Base-by-base conservation (phyloP, 306 rosid species). In the Morella rubra region DNA sequence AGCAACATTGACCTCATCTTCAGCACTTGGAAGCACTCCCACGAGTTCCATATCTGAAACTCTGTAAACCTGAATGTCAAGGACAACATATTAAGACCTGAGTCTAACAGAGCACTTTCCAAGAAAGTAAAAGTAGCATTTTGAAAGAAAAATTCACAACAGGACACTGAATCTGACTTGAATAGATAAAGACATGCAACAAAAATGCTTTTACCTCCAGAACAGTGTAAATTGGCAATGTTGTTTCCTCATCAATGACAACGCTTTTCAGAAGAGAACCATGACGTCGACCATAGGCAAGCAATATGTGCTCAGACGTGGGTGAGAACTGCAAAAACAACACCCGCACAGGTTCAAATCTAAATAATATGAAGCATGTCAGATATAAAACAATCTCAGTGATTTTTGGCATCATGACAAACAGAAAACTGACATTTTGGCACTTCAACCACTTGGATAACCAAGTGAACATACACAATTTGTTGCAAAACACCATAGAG, bases 21-120 rank as follows among this genome's bases (percentile, higher is more conserved):
- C 99, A 5, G 96, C 90, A 86, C 99, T 93, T 44, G 99, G 98
- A 80, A 96, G 99, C 76, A 92, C 96, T 83, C 93, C 89, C 78
- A 92, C 99, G 79, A 96, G 98, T 79, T 96, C 97, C 99, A 93
- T 92, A 85, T 96, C 93, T 10, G 98, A 96, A 73, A 93, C 98
- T 83, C 96, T 91, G 79, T 93, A 96, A 62, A 96, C 91, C 99
- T 96, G 88, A 72, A 77, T 69, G 69, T 64, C 73, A 81, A 82
- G 54, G 60, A 67, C 77, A n/a, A 76, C 66, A 79, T 53, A 74
- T 18, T 11, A 18, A 77, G 75, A 79, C 60, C 44, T 7, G 46
- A 40, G 49, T 71, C 77, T 44, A 82, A 71, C 77, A 32, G 27
- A 77, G 44, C 73, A 81, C 64, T 69, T 62, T 78, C 32, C 55